Conservation (phyloP, 495 filamentous ascomycete species). For the Daldinia concentrica region DNA sequence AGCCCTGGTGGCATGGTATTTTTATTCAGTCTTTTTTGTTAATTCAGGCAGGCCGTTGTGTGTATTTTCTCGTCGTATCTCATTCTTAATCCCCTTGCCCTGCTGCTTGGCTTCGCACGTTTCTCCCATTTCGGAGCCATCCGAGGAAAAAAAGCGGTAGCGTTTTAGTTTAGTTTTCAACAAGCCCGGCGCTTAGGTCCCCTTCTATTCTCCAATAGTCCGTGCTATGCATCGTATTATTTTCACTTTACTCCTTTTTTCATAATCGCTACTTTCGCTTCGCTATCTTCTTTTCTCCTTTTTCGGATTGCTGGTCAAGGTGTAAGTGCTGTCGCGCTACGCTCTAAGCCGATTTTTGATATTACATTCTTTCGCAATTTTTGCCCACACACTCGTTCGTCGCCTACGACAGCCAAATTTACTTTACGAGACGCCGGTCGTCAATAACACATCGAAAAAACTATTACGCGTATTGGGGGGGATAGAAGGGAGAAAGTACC, state of each 20-base stretch:
- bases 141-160: conserved; percentile 15
- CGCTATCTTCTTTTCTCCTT: conserved; percentile 42
- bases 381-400: conserved; percentile 34
- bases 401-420: conserved; percentile 20
- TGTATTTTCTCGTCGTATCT: conserved; percentile 12
- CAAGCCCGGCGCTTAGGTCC: conserved; percentile 39
- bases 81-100: conserved; percentile 23
- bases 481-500: conserved; percentile 29
- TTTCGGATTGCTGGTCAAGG: conserved; percentile 38
- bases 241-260: conserved; percentile 44
- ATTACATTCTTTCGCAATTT: conserved; percentile 48
- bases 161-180: conserved; percentile 14
- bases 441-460: conserved; percentile 44
- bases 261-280: conserved; percentile 54
- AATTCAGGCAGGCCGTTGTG: conserved; percentile 32
- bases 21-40: conserved; percentile 35
- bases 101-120: conserved; percentile 23
- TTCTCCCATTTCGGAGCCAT: conserved; percentile 35
- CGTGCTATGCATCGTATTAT: conserved; percentile 44
- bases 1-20: conserved; percentile 29
- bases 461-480: conserved; percentile 32
- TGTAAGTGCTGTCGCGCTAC: conserved; percentile 44
- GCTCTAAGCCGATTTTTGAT: conserved; percentile 44
- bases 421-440: conserved; percentile 58
- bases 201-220: conserved; percentile 19